Conservation (phyloP, 176 grass and related monocot species). For the Hordeum marinum region DNA sequence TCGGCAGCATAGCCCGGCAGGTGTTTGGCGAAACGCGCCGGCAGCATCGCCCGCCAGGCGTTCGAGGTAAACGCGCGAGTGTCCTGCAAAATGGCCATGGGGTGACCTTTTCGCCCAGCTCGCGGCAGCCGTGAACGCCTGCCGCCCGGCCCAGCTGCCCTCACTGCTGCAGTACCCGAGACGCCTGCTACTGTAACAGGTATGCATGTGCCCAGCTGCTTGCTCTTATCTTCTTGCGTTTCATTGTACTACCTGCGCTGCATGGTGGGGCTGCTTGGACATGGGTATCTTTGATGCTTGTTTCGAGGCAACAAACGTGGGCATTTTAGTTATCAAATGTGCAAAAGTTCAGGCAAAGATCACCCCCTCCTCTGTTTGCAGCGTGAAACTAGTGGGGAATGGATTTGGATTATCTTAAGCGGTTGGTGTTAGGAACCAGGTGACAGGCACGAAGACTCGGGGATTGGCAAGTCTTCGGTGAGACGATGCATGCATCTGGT, state of each 20-base stretch:
- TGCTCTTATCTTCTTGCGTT: neutral
- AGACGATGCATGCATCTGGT: neutral
- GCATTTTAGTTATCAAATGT: neutral
- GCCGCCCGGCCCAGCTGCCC: too few relatives aligned
- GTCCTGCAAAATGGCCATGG: too few relatives aligned
- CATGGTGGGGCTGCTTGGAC: neutral
- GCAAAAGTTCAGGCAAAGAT: neutral
- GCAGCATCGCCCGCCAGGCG: neutral
- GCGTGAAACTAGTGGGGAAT: neutral
- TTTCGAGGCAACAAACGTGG: too few relatives aligned
- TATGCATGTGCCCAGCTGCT: neutral
- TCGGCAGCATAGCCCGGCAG: neutral
- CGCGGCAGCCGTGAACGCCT: too few relatives aligned
- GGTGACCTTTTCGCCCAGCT: too few relatives aligned
- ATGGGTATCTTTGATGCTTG: neutral
- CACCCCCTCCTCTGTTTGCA: too few relatives aligned
- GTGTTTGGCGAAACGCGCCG: too few relatives aligned
- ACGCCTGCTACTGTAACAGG: neutral
- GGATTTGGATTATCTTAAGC: neutral
- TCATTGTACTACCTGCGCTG: too few relatives aligned
- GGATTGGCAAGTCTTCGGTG: neutral
- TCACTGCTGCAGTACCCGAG: neutral
- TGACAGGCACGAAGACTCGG: neutral
- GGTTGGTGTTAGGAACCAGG: too few relatives aligned
- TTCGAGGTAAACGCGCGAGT: too few relatives aligned